Percentiles rank a stretch among this genome's conserved stretches.
These are phyloP conservation scores for Ettlia oleoabundans DNA, from an alignment of 139 green algal species.

Conservation along the genomic window DNA sequence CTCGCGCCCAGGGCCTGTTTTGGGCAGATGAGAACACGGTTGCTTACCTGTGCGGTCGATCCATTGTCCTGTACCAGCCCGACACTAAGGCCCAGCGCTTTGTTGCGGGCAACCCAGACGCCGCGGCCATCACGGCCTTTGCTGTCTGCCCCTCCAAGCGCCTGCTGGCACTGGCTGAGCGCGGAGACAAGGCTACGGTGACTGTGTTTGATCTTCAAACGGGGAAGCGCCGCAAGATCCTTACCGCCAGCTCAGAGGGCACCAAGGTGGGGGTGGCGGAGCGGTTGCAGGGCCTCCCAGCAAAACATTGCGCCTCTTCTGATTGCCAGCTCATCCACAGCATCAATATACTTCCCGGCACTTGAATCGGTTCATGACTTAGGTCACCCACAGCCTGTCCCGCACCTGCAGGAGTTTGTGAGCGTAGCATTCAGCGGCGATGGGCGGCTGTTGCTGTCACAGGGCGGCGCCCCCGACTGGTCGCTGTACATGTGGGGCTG, in stretches of 20 bases:
- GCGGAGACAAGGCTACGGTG: constrained; percentile 64
- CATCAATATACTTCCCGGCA: no score
- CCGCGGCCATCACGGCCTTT: constrained; percentile 79
- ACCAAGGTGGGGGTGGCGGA: constrained; percentile 63
- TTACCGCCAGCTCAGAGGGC: constrained; percentile 69
- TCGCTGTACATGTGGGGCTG: constrained; percentile 89
- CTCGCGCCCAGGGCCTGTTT: constrained; percentile 74
- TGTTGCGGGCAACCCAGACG: constrained; percentile 69
- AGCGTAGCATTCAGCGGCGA: constrained; percentile 87
- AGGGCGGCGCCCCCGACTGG: constrained; percentile 88
- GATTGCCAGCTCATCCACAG: no score
- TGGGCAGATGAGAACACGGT: constrained; percentile 81
- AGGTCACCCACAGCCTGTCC: no score
- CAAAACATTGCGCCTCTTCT: no score
- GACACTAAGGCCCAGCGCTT: constrained; percentile 74
- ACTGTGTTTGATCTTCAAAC: constrained; percentile 90
- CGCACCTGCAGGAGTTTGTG: constrained; percentile 89
- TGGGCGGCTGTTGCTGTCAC: constrained; percentile 79
- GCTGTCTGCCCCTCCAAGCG: constrained; percentile 74
- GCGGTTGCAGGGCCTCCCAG: no score
- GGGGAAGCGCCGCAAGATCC: constrained; percentile 86
- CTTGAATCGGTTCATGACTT: no score
- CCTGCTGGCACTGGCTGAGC: constrained; percentile 84
- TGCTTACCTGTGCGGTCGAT: constrained; percentile 81
- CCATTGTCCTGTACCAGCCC: constrained; percentile 76